Conservation (phyloP, 116 monocot species). For the Zostera marina region DNA sequence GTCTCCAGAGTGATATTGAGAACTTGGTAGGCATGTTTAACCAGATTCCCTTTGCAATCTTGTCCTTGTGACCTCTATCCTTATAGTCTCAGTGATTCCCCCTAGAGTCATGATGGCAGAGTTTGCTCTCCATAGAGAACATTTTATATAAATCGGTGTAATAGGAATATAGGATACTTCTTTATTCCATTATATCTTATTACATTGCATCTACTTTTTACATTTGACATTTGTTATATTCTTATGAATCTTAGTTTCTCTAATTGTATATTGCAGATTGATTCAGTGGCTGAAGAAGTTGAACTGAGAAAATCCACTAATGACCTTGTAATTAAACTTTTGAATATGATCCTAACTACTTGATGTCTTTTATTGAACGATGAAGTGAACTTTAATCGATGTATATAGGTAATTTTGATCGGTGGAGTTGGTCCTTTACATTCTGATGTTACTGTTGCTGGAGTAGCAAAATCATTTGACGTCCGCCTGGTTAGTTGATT, state of each 20-base stretch:
- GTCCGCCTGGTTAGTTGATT: conserved; percentile 64
- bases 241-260: not conserved
- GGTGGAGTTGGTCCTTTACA: conserved; percentile 94
- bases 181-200: not conserved
- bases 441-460: conserved; percentile 88
- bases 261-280: conserved; percentile 36
- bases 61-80: too few species aligned
- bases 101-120: too few species aligned
- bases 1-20: too few species aligned
- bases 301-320: conserved; percentile 40
- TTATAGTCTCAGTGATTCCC: too few species aligned
- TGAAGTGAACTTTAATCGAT: not conserved
- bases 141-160: too few species aligned
- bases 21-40: too few species aligned
- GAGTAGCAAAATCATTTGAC: conserved; percentile 96
- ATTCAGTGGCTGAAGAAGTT: conserved; percentile 86
- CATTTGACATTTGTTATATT: not conserved
- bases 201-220: not conserved
- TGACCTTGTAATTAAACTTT: conserved; percentile 48
- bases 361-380: not conserved
- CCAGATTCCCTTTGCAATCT: too few species aligned
- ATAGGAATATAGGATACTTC: not conserved
- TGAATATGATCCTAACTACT: not conserved
- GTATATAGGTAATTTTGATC: conserved; percentile 66
- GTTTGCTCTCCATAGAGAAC: too few species aligned